These are phyloP conservation scores for Arthrobotrys entomopaga DNA, from an alignment of 2,329 filamentous ascomycete genomes.

Conservation along the genomic window DNA sequence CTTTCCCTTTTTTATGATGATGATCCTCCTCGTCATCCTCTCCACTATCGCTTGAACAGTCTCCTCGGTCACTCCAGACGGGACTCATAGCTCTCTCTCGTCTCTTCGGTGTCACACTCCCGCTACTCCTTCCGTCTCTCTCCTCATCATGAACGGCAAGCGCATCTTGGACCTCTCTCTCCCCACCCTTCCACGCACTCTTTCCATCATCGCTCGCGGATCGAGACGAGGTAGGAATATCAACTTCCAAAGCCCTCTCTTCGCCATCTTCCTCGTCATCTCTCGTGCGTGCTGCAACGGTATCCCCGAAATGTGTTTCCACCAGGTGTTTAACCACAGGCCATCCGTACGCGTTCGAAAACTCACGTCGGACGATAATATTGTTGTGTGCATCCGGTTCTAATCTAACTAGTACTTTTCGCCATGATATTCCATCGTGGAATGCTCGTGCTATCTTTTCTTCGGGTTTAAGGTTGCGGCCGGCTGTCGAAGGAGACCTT, in stretches of 20 bases:
- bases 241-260: constrained; percentile 42
- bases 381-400: constrained; percentile 99
- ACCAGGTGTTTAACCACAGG: constrained; percentile 94
- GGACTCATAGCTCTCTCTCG: constrained; percentile 48
- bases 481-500: constrained; percentile 50
- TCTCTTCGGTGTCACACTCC: constrained; percentile 16
- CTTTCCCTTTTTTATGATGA: constrained; percentile 21
- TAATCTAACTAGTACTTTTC: constrained; percentile 92
- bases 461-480: constrained; percentile 79
- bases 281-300: constrained; percentile 58
- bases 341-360: constrained; percentile 97
- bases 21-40: constrained; percentile 35
- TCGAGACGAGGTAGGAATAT: constrained; percentile 7
- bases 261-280: constrained; percentile 48
- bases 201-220: constrained; percentile 13
- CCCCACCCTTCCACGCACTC: constrained; percentile 41
- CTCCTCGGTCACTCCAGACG: constrained; percentile 46
- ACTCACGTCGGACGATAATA: constrained; percentile 94
- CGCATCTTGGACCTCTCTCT: constrained; percentile 46
- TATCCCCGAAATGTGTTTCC: constrained; percentile 90
- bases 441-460: constrained; percentile 98
- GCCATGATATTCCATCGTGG: constrained; percentile 90
- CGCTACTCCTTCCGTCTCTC: constrained; percentile 30
- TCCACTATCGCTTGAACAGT: constrained; percentile 40
- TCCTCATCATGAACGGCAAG: constrained; percentile 28